A percentile compares a stretch with the other conserved stretches of the same genome.
Evolutionary conservation across 2,329 filamentous ascomycete genomes (phyloP).

Genomic region (Bimuria novae-zelandiae): DNA sequence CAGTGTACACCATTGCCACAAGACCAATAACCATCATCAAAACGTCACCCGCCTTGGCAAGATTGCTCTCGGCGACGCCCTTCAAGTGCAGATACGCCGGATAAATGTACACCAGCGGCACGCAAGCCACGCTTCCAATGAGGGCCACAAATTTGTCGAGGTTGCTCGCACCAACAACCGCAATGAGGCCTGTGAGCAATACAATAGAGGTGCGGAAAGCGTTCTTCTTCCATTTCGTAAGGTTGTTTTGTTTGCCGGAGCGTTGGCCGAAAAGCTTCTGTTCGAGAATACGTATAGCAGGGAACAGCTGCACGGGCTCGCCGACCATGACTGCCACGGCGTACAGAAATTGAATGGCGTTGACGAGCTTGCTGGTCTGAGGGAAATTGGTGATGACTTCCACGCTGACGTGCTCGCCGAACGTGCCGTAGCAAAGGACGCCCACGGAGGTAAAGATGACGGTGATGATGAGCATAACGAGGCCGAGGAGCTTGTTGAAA

Average conservation of each 20-base stretch:
- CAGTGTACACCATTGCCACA: constrained; percentile 75
- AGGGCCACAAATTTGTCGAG: constrained; percentile 76
- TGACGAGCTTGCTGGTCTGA: constrained; percentile 72
- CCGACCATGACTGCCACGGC: constrained; percentile 74
- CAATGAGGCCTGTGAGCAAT: constrained; percentile 62
- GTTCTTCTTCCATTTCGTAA: constrained; percentile 80
- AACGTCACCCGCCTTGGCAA: constrained; percentile 64
- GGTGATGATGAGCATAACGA: constrained; percentile 75
- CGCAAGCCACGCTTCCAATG: constrained; percentile 74
- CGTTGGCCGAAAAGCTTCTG: constrained; percentile 66
- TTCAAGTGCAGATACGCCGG: constrained; percentile 72
- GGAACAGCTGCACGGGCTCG: constrained; percentile 75
- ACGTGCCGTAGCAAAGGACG: constrained; percentile 74
- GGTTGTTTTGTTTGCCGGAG: constrained; percentile 67
- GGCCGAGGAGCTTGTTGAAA: constrained; percentile 67
- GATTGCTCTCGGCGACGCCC: constrained; percentile 63
- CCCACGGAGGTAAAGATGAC: constrained; percentile 74
- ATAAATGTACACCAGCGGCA: constrained; percentile 78
- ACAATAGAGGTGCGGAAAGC: constrained; percentile 63
- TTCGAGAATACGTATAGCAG: constrained; percentile 73
- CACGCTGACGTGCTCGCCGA: constrained; percentile 69
- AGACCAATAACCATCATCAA: constrained; percentile 67
- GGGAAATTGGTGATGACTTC: constrained; percentile 79
- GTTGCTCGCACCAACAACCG: constrained; percentile 68
- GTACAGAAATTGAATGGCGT: constrained; percentile 76